Evolutionary conservation across 768 basidiomycete genomes (phyloP), one percentile per base, ranked within the genome.

Genomic region (Russula ochroleuca): DNA sequence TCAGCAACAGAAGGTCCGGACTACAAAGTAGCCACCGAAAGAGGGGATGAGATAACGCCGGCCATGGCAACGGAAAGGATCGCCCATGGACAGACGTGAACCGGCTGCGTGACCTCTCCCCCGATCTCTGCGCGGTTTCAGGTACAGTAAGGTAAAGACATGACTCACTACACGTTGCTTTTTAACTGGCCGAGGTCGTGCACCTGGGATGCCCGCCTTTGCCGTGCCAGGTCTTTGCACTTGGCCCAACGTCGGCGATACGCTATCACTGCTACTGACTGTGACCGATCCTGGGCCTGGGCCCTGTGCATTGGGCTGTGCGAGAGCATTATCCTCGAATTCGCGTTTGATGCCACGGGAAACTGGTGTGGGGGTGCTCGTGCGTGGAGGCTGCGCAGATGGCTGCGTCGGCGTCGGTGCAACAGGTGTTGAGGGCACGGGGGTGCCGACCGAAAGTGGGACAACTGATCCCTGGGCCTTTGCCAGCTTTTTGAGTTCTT

Each of bases 401-500:
- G 57, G 41, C 1, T 61, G 61, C 19, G 56, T 54, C 19, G 67
- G 57, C 3, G 57, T 52, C 53, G 55, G 28, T 11, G 62, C 49
- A 9, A 61, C 23, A 51, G 57, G 66, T 28, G 61, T 58, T 41
- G 61, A 51, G 21, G 67, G 52, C 15, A 48, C 40, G n/a, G 65
- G 55, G 2, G 65, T 66, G 35, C 52, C 38, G 19, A 65, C 48
- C 11, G 53, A 58, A 19, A 14, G 52, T 5, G 67, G 64, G 43
- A 47, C 47, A 31, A 31, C 25, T 2, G 54, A 48, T 51, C 65
- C 65, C 55, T 68, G 67, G 5, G 59, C 62, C 56, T 68, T 68
- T 23, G 68, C 68, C 45, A 67, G 50, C 53, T 61, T 64, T 61
- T 68, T 68, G 62, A 67, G 66, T 57, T 68, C 68, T 67, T 68